Base-by-base conservation (phyloP, 2,329 filamentous ascomycete genomes). In the Helotiales sp. region DNA sequence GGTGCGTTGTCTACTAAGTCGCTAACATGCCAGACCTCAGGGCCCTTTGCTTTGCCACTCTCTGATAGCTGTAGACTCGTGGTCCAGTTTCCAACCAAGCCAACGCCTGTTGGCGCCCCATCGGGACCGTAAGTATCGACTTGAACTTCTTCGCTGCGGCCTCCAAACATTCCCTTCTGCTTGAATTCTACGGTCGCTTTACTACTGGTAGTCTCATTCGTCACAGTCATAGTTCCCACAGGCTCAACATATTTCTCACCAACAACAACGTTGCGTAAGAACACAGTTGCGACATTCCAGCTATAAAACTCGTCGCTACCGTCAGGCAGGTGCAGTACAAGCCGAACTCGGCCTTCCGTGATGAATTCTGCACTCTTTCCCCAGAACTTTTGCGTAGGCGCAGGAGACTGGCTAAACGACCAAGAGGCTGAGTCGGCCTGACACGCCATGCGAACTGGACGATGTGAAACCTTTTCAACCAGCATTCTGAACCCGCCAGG, bases 201-300 rank as follows among this genome's bases (percentile, higher is more conserved):
- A 72, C 91, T 89, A 7, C 94, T 93, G 0, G 90, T 93, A 5
- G 86, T 91, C 75, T 99, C 96, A 77, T 95, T 95, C 71, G 87
- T 82, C 37, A 99, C 87, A 26, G 90, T 89, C 92, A 98, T 96
- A 50, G 87, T 93, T 54, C 94, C 94, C 0, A 96, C 93, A 0
- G 96, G 96, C 80, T 99, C 96, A 13, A 98, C 89, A 77, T 99
- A 99, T 80, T 98, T 99, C 80, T 99, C 96, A 45, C 96, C 96
- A 74, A 97, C 95, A 64, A 99, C 96, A 61, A 99, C 93, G 77
- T 99, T 99, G 57, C 96, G 89, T 63, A 99, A 81, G 80, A 97
- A 98, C 71, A 92, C 93, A 4, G 93, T 97, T 1, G 95, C 93
- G 20, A 93, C 85, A 54, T 87, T 91, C 93, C 93, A 99, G 73